Conservation (phyloP, 352 stramenopile genomes). For the Globisporangium rhizosaccharum region DNA sequence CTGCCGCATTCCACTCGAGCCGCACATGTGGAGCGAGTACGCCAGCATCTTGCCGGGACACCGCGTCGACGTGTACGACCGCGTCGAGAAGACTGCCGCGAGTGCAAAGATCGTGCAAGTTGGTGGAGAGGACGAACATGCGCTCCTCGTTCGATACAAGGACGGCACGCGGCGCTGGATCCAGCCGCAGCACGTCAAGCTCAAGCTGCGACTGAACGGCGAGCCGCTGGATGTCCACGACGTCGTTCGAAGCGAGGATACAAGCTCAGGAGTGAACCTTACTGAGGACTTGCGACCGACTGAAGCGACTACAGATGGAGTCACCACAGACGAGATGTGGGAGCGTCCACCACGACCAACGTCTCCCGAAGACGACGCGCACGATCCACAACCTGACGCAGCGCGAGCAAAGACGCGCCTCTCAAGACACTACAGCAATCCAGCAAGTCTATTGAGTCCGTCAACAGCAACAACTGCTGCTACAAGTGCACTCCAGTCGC, state of each 20-base stretch:
- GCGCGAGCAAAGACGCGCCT: not conserved
- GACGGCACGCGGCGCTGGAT: constrained; percentile 24
- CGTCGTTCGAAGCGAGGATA: not conserved
- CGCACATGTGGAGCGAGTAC: constrained; percentile 21
- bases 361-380: not conserved
- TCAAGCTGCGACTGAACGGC: constrained; percentile 24
- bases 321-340: not conserved
- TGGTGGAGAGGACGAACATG: constrained; percentile 2
- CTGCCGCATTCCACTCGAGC: constrained; percentile 20
- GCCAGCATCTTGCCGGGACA: constrained; percentile 15
- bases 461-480: not conserved
- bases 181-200: constrained; percentile 16
- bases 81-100: constrained; percentile 14
- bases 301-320: too few relatives aligned
- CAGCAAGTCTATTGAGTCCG: not conserved
- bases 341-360: not conserved
- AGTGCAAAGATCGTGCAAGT: constrained; percentile 20
- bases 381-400: not conserved
- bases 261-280: not conserved
- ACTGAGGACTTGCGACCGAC: too few relatives aligned
- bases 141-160: constrained; percentile 24
- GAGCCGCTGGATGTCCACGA: not conserved
- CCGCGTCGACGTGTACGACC: constrained; percentile 25
- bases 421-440: constrained; percentile 2
- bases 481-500: not conserved